Base-by-base conservation (phyloP, 2,329 filamentous ascomycete genomes). In the Hymenoscyphus albidus region DNA sequence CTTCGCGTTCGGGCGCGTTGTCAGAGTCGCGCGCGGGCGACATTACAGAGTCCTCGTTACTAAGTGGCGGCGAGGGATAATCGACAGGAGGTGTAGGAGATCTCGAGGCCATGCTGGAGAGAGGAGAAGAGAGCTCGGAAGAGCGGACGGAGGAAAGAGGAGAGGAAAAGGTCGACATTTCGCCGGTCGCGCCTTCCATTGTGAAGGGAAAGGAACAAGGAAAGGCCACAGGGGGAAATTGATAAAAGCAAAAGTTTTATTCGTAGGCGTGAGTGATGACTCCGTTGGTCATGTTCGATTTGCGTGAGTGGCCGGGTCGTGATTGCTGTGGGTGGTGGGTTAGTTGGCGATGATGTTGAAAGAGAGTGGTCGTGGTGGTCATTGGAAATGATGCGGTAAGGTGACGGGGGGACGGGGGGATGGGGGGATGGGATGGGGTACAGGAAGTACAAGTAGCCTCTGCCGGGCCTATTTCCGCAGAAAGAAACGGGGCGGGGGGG, bases 1-100 rank as follows among this genome's bases (percentile, higher is more conserved):
- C 87, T 72, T 91, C 87, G 75, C 59, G 42, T 65, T 72, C 70
- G 14, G 58, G 58, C 39, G 63, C 48, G 44, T 42, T 61, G 12
- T 67, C 65, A 44, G 68, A 61, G 51, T 70, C 70, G 58, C 69
- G 70, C 27, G 66, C 62, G 58, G 68, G 64, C 16, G 70, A 66
- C 22, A 67, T 40, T 13, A 35, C 59, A 14, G 61, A 12, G 66
- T 55, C 16, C 66, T 65, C 18, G 65, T 70, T 39, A 59, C 68
- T 74, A 16, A 69, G 73, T 14, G 70, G 69, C 5, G 74, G 73
- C 27, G 73, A 74, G 12, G 74, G 74, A 59, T 75, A 75, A 64
- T 73, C 69, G 44, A 32, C 57, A 18, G 70, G 69, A 16, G 71
- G 71, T 54, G 73, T 68, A 58, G 76, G 76, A 62, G 76, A 74